Evolutionary conservation across 441 rosid species (phyloP).

Genomic region (Capsella rubella): DNA sequence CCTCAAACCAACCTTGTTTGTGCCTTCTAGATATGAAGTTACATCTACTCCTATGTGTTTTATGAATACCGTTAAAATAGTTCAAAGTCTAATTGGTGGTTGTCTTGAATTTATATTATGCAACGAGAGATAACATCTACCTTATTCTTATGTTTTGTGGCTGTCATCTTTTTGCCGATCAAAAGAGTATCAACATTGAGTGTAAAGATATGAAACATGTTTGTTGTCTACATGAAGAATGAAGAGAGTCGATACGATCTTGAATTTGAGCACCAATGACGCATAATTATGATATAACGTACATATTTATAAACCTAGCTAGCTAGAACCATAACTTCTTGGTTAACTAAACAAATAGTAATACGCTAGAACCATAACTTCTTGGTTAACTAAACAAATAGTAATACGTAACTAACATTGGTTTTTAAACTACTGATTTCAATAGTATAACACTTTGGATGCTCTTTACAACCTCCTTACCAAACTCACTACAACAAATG

Average conservation of each 20-base stretch:
- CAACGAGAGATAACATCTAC: background rate
- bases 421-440: background rate
- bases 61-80: too few species aligned
- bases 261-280: background rate
- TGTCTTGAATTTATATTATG: background rate
- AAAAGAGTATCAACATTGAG: background rate
- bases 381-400: background rate
- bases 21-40: background rate
- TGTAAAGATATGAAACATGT: background rate
- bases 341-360: background rate
- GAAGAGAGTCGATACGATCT: background rate
- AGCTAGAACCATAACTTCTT: background rate
- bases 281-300: too few species aligned
- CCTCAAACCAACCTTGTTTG: background rate
- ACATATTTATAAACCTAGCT: too few species aligned
- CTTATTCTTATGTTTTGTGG: background rate
- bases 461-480: conserved; percentile 29
- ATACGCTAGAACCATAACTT: background rate
- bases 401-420: conserved; percentile 2
- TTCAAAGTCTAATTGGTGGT: too few species aligned
- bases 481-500: conserved; percentile 25
- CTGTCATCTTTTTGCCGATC: background rate
- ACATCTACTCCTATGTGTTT: too few species aligned
- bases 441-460: conserved; percentile 7
- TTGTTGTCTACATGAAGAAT: background rate